Evolutionary conservation across 2,329 filamentous ascomycete genomes (phyloP).

Genomic region (Zymoseptoria crescenta): DNA sequence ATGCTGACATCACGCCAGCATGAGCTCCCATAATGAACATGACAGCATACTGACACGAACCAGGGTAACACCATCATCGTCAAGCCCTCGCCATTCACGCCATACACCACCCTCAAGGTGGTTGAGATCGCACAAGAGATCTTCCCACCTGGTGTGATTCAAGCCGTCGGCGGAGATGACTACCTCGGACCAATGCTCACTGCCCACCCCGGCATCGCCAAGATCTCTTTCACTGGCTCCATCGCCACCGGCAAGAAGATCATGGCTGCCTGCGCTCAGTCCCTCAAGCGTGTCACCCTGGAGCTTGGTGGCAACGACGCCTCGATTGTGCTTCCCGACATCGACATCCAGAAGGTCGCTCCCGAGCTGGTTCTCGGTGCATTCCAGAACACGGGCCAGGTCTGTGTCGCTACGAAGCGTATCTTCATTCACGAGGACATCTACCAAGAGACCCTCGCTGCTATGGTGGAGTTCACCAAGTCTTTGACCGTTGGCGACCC

Average conservation of each 20-base stretch:
- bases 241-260: constrained; percentile 54
- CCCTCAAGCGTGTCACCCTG: constrained; percentile 53
- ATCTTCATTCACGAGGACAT: constrained; percentile 52
- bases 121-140: constrained; percentile 50
- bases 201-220: constrained; percentile 51
- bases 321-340: constrained; percentile 51
- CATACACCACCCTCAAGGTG: constrained; percentile 53
- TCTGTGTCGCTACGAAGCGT: constrained; percentile 47
- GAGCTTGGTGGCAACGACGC: constrained; percentile 57
- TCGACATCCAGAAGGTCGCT: constrained; percentile 46
- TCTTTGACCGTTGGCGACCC: constrained; percentile 37
- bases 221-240: constrained; percentile 58
- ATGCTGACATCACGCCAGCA: neutral
- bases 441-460: constrained; percentile 42
- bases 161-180: constrained; percentile 54
- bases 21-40: neutral
- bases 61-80: constrained; percentile 31
- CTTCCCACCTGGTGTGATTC: constrained; percentile 57
- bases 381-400: constrained; percentile 53
- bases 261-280: constrained; percentile 48
- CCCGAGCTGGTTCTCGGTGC: constrained; percentile 44
- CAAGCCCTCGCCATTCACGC: constrained; percentile 45
- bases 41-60: neutral
- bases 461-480: constrained; percentile 40
- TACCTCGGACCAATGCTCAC: constrained; percentile 53